These are phyloP conservation scores for Metarhizium robertsii DNA, from an alignment of 2,329 filamentous ascomycete species.

Conservation along the genomic window DNA sequence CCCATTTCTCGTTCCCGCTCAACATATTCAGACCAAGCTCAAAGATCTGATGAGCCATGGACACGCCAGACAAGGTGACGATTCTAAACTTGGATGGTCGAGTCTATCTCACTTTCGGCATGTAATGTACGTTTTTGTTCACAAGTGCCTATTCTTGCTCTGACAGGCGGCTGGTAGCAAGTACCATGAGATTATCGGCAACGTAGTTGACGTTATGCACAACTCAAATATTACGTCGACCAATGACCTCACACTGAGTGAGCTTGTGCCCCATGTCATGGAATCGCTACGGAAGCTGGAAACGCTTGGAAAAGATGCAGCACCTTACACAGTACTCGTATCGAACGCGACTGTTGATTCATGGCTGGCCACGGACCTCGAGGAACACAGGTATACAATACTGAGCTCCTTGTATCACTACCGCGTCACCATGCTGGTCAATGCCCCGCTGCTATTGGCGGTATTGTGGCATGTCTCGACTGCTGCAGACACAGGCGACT, in stretches of 20 bases:
- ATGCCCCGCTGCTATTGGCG: constrained; percentile 9
- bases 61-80: not conserved
- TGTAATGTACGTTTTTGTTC: constrained; percentile 7
- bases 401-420: constrained; percentile 9
- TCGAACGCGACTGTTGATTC: constrained; percentile 4
- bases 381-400: constrained; percentile 6
- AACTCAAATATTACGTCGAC: constrained; percentile 12
- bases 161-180: constrained; percentile 5
- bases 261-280: constrained; percentile 11
- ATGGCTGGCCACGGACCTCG: constrained; percentile 3
- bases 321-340: constrained; percentile 5
- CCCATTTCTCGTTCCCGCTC: constrained; percentile 11
- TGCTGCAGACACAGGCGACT: constrained; percentile 1
- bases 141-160: not conserved
- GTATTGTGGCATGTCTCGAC: constrained; percentile 10
- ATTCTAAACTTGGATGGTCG: constrained; percentile 3
- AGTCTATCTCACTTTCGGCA: constrained; percentile 11
- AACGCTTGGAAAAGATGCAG: constrained; percentile 6
- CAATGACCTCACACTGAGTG: constrained; percentile 1
- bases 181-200: constrained; percentile 13
- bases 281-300: constrained; percentile 12
- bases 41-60: not conserved
- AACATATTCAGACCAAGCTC: constrained; percentile 7
- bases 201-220: constrained; percentile 11
- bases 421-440: constrained; percentile 5